Evolutionary conservation across 108 stramenopile species (phyloP).

Genomic region (Cyclotella atomus): DNA sequence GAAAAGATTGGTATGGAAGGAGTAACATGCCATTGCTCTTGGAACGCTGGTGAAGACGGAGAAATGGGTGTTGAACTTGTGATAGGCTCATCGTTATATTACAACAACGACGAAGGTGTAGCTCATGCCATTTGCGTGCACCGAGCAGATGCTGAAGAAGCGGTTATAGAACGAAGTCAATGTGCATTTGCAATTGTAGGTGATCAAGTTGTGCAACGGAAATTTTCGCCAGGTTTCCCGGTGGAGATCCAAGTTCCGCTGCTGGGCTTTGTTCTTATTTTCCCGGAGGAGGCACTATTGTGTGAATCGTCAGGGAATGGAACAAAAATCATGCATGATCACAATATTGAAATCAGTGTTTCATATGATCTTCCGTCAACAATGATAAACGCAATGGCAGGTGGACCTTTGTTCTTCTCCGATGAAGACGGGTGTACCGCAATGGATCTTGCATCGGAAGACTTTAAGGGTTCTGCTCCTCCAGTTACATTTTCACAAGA

Average conservation of each 20-base stretch:
- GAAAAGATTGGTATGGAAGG: neutral
- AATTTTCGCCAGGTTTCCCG: neutral
- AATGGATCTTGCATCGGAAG: constrained; percentile 31
- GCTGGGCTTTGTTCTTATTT: constrained; percentile 30
- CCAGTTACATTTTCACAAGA: constrained; percentile 50
- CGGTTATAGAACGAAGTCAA: constrained; percentile 1
- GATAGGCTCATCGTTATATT: neutral
- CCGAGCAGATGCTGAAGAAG: constrained; percentile 19
- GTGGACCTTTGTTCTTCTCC: constrained; percentile 45
- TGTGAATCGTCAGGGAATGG: no score
- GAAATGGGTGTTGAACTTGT: neutral
- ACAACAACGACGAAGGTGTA: neutral
- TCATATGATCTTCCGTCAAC: constrained; percentile 10
- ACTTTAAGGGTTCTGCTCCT: constrained; percentile 39
- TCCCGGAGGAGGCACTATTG: neutral
- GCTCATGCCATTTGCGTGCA: constrained; percentile 10
- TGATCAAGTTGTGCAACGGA: constrained; percentile 7
- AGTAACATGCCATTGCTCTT: neutral
- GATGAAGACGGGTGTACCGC: constrained; percentile 9
- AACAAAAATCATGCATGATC: neutral
- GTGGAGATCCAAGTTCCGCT: constrained; percentile 28
- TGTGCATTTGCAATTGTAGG: constrained; percentile 39
- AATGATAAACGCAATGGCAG: constrained; percentile 35
- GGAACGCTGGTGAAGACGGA: neutral
- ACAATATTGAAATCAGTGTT: constrained; percentile 12